A percentile compares a stretch with the other conserved stretches of the same genome.
Evolutionary conservation across 768 basidiomycete species (phyloP).

Genomic region (Rubroboletus pulcherrimus): DNA sequence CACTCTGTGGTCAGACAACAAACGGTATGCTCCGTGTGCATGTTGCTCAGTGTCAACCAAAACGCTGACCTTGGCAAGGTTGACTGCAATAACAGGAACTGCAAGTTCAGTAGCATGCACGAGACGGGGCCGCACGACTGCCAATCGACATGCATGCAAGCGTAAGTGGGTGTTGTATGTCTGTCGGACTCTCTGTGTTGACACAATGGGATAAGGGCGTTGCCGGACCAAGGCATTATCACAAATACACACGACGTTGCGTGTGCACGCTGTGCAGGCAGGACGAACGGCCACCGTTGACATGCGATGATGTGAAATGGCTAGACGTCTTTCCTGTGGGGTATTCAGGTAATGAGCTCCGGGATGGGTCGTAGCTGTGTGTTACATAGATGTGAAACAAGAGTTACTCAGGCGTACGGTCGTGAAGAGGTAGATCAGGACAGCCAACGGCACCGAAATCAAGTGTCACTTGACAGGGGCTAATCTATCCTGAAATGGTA

Average conservation of each 20-base stretch:
- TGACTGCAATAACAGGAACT: slow-evolving; percentile 42
- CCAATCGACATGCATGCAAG: slow-evolving; percentile 33
- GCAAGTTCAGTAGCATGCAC: slow-evolving; percentile 41
- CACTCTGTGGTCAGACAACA: slow-evolving; percentile 28
- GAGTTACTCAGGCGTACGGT: background rate
- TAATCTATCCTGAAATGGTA: background rate
- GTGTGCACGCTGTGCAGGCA: slow-evolving; percentile 21
- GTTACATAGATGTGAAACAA: background rate
- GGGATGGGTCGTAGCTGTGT: background rate
- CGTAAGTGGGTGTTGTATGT: slow-evolving; percentile 24
- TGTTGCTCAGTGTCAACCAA: background rate
- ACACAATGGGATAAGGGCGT: slow-evolving; percentile 19
- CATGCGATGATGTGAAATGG: background rate
- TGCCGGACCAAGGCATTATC: slow-evolving; percentile 29
- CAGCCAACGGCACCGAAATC: background rate
- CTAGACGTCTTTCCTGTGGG: background rate
- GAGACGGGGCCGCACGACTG: slow-evolving; percentile 35
- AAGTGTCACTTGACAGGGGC: slow-evolving; percentile 10
- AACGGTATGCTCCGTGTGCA: slow-evolving; percentile 26
- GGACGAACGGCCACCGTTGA: slow-evolving; percentile 26
- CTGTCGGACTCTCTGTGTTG: background rate
- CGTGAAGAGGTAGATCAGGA: background rate
- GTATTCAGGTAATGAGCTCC: background rate
- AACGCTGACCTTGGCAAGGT: slow-evolving; percentile 36
- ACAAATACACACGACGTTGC: slow-evolving; percentile 9